phyloP scores from a whole-genome alignment of 164 flowering plant species.

The Santalum album region DNA sequence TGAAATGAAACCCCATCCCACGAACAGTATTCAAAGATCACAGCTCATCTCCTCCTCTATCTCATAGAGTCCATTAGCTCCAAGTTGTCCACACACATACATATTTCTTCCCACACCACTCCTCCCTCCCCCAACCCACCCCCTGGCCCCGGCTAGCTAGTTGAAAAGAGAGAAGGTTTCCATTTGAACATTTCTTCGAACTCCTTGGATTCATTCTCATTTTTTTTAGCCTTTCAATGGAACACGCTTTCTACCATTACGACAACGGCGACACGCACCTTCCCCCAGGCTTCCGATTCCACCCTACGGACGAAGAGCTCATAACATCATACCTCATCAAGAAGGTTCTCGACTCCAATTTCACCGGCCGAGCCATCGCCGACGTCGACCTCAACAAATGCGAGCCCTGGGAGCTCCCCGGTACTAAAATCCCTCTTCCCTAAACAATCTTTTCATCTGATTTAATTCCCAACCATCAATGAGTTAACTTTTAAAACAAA shows the following conservation, averaged over 20 bases:
- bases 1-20: slow-evolving; percentile 6
- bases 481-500: background rate
- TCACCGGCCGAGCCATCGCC: slow-evolving; percentile 75
- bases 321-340: slow-evolving; percentile 77
- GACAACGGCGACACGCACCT: slow-evolving; percentile 36
- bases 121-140: background rate
- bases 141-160: no score
- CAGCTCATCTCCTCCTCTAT: no score
- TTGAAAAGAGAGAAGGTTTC: no score
- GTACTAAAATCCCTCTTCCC: slow-evolving; percentile 19
- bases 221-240: slow-evolving; percentile 14
- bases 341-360: slow-evolving; percentile 69
- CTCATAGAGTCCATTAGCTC: no score
- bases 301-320: slow-evolving; percentile 96
- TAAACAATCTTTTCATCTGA: background rate
- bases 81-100: no score
- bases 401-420: slow-evolving; percentile 97
- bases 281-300: slow-evolving; percentile 91
- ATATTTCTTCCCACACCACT: background rate
- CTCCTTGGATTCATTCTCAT: background rate
- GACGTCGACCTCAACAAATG: slow-evolving; percentile 96
- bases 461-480: background rate
- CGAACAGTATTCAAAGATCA: no score
- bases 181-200: background rate
- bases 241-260: slow-evolving; percentile 6